Evolutionary conservation across 305 asterid species (phyloP).

Genomic region (Rubia occidens): DNA sequence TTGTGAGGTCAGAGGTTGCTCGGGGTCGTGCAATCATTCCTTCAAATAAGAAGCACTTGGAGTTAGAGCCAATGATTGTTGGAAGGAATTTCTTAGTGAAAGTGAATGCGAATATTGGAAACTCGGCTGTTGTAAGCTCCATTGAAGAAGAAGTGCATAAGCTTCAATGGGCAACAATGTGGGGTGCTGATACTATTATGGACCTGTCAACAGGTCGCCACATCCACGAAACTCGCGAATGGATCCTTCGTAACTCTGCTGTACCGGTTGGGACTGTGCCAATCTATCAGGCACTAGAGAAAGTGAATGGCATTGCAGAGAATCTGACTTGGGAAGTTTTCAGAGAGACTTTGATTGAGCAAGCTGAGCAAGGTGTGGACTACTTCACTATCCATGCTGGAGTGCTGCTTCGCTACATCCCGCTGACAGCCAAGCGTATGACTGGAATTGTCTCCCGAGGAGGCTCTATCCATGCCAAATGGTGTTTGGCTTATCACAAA

Average conservation of each 20-base stretch:
- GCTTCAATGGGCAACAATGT: constrained; percentile 98
- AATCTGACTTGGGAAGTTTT: constrained; percentile 83
- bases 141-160: constrained; percentile 97
- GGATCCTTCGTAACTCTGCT: constrained; percentile 94
- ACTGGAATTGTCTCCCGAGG: constrained; percentile 98
- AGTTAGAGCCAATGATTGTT: constrained; percentile 89
- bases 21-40: constrained; percentile 98
- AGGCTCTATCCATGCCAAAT: constrained; percentile 94
- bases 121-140: constrained; percentile 90
- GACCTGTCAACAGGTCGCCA: constrained; percentile 95
- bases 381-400: constrained; percentile 97
- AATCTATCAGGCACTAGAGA: constrained; percentile 88
- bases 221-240: constrained; percentile 94
- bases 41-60: constrained; percentile 82
- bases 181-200: constrained; percentile 98
- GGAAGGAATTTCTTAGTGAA: constrained; percentile 95
- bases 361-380: constrained; percentile 97
- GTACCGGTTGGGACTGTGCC: constrained; percentile 97
- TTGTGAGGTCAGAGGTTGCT: constrained; percentile 85
- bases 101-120: constrained; percentile 89
- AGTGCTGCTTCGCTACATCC: constrained; percentile 83
- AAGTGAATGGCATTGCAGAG: constrained; percentile 90
- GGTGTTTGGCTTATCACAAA: constrained; percentile 90
- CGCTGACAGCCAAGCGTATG: constrained; percentile 82
- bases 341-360: constrained; percentile 81